phyloP scores from a whole-genome alignment of 2,329 filamentous ascomycete species.

The Fusarium domesticum region DNA sequence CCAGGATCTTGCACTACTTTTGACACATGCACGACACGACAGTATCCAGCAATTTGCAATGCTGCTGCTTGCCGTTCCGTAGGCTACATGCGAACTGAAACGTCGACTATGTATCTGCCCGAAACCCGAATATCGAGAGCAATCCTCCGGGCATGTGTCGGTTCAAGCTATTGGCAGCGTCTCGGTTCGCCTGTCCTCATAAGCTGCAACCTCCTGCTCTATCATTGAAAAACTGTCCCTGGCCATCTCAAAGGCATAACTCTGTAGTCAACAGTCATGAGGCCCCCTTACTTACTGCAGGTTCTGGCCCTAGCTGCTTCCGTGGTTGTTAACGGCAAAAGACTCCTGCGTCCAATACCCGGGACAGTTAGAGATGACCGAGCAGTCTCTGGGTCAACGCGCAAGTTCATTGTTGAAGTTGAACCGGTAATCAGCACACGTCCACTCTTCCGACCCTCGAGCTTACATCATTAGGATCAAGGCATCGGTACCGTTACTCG shows the following conservation, averaged over 20 bases:
- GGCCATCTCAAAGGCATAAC: background rate
- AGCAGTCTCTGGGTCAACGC: slow-evolving; percentile 9
- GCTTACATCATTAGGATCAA: slow-evolving; percentile 18
- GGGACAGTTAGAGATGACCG: slow-evolving; percentile 1
- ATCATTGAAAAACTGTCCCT: background rate
- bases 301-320: slow-evolving; percentile 9
- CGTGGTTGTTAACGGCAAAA: slow-evolving; percentile 8
- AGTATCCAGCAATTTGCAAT: slow-evolving; percentile 7
- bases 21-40: slow-evolving; percentile 4
- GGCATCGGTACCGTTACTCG: slow-evolving; percentile 18
- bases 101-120: slow-evolving; percentile 19
- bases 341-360: slow-evolving; percentile 1
- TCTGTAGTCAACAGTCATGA: slow-evolving; percentile 13
- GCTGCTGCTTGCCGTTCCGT: slow-evolving; percentile 11
- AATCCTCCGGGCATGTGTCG: slow-evolving; percentile 25
- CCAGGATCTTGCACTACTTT: background rate
- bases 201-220: background rate
- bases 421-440: slow-evolving; percentile 20
- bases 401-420: slow-evolving; percentile 29
- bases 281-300: slow-evolving; percentile 13
- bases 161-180: background rate
- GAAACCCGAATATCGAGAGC: slow-evolving; percentile 15
- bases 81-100: slow-evolving; percentile 11
- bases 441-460: background rate
- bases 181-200: slow-evolving; percentile 3